Percentiles rank a stretch among this genome's conserved stretches.
phyloP scores from a whole-genome alignment of 2,329 filamentous ascomycete genomes.

The Ophiosphaerella narmari region DNA sequence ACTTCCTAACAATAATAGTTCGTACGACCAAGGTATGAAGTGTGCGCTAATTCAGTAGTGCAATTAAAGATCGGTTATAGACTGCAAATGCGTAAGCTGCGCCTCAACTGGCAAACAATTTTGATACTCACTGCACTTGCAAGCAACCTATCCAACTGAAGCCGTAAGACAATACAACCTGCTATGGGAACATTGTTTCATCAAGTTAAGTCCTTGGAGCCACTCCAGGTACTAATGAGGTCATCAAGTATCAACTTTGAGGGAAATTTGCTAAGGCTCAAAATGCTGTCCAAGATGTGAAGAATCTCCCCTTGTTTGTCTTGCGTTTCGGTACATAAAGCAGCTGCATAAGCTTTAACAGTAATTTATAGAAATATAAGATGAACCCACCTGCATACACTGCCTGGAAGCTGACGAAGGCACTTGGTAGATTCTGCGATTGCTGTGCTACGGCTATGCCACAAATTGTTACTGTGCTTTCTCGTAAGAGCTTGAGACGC shows the following conservation, averaged over 20 bases:
- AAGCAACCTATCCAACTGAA: too few relatives aligned
- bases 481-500: constrained; percentile 51
- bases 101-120: too few relatives aligned
- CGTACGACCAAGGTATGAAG: too few relatives aligned
- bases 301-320: constrained; percentile 24
- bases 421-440: constrained; percentile 30
- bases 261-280: constrained; percentile 32
- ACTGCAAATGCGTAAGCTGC: too few relatives aligned
- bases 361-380: neutral
- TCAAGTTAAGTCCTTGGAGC: constrained; percentile 1
- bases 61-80: too few relatives aligned
- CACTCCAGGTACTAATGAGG: constrained; percentile 31
- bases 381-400: constrained; percentile 34
- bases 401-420: constrained; percentile 36
- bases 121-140: too few relatives aligned
- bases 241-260: constrained; percentile 31
- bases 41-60: too few relatives aligned
- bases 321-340: constrained; percentile 25
- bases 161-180: too few relatives aligned
- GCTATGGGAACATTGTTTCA: too few relatives aligned
- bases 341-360: constrained; percentile 12
- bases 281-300: constrained; percentile 18
- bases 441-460: constrained; percentile 55
- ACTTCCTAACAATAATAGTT: too few relatives aligned
- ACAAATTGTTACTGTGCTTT: constrained; percentile 55